Base-by-base conservation (phyloP, 2,329 filamentous ascomycete species). In the Xylaria multiplex region DNA sequence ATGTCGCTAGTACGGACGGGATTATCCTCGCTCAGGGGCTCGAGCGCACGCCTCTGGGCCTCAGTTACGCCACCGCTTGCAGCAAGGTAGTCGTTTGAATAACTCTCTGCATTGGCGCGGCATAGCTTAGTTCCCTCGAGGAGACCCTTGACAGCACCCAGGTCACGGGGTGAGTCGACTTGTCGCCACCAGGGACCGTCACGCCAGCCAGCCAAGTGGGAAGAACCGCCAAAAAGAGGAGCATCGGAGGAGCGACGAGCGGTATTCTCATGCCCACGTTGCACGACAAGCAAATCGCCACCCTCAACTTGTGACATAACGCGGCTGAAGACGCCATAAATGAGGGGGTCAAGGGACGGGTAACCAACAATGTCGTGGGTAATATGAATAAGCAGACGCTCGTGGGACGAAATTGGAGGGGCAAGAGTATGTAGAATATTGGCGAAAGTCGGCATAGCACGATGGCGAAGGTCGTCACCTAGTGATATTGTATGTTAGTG, bases 301-400 rank as follows among this genome's bases (percentile, higher is more conserved):
- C 96, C 96, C 81, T 99, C 96, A 52, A 99, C 96, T 81, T 99
- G 96, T n/a, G 93, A 88, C 96, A 99, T 99, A 75, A 99, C 94
- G 59, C 93, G 90, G 62, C 91, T 91, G 82, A 99, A 99, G 69
- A 96, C 93, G 64, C 87, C 87, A 80, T 98, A 93, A 73, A 98
- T 93, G 61, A 97, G 86, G 19, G 95, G 93, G 77, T 98, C 95
- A 72, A 99, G 88, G 19, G 93, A 95, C 2, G 96, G 96, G 78
- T 99, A 99, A 72, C 93, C 93, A 72, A 93, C 90, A 49, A 99
- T 88, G 79, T 98, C 96, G 82, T 99, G 96, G 8, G 95, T 97
- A 70, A 96, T 96, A 82, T 99, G 96, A 74, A 99, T 98, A 74
- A 96, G 91, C 7, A 99, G 91, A 56, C 95, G 92, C 81, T 99